Conservation (phyloP, 768 basidiomycete genomes). For the Suillus paluster region DNA sequence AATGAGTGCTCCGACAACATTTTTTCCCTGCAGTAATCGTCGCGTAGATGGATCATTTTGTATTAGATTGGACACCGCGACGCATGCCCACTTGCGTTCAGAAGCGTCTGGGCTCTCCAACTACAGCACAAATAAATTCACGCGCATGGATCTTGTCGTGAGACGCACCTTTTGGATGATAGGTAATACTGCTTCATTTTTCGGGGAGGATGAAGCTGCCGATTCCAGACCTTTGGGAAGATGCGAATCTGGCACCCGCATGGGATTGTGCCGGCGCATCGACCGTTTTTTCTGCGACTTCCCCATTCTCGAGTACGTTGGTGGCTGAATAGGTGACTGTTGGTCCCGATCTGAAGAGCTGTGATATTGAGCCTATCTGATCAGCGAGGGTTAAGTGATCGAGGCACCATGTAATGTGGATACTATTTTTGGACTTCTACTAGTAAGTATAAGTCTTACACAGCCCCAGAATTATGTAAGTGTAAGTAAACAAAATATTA, state of each 20-base stretch:
- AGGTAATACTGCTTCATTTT: constrained; percentile 80
- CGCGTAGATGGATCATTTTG: constrained; percentile 95
- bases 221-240: constrained; percentile 81
- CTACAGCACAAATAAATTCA: constrained; percentile 39
- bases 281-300: constrained; percentile 89
- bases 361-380: not conserved
- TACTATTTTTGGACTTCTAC: constrained; percentile 4
- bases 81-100: constrained; percentile 95
- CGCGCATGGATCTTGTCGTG: not conserved
- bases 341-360: constrained; percentile 1
- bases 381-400: not conserved
- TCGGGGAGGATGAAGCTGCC: constrained; percentile 73
- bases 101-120: constrained; percentile 75
- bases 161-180: constrained; percentile 83
- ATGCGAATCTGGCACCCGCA: constrained; percentile 93
- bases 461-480: no score
- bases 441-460: no score
- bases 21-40: constrained; percentile 87
- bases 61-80: constrained; percentile 93
- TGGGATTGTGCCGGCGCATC: constrained; percentile 89
- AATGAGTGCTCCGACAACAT: constrained; percentile 86
- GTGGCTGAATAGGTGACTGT: not conserved
- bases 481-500: no score
- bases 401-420: not conserved
- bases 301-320: constrained; percentile 62